A percentile compares a stretch with the other conserved stretches of the same genome.
These are phyloP conservation scores for Thelonectria rubi DNA, from an alignment of 2,329 filamentous ascomycete species.

Conservation along the genomic window DNA sequence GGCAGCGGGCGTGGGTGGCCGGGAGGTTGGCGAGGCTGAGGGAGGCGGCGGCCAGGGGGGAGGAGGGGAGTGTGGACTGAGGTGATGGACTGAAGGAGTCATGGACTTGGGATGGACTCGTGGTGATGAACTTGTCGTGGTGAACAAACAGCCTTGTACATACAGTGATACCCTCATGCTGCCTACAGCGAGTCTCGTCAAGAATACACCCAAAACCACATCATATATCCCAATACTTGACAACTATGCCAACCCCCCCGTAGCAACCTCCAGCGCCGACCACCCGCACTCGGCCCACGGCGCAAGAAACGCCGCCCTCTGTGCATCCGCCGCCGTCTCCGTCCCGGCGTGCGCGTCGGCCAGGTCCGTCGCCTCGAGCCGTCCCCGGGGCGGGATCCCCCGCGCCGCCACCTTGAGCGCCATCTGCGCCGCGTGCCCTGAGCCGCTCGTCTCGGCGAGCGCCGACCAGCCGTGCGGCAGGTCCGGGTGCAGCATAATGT, in stretches of 20 bases:
- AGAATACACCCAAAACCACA: not conserved
- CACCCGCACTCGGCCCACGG: conserved; percentile 79
- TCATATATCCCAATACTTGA: not conserved
- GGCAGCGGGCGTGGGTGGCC: conserved; percentile 81
- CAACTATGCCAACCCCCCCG: conserved; percentile 23
- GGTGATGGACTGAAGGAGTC: too few relatives aligned
- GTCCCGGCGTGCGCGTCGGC: conserved; percentile 79
- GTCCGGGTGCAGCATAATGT: conserved; percentile 83
- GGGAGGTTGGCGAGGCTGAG: conserved; percentile 75
- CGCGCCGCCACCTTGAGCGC: conserved; percentile 81
- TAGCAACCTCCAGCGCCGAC: conserved; percentile 59
- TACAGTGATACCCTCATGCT: conserved; percentile 17
- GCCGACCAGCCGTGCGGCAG: conserved; percentile 84
- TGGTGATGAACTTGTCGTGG: too few relatives aligned
- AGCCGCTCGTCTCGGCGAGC: conserved; percentile 68
- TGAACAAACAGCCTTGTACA: not conserved
- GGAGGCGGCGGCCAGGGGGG: conserved; percentile 60
- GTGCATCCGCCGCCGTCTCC: conserved; percentile 75
- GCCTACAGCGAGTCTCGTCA: not conserved
- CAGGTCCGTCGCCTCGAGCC: conserved; percentile 74
- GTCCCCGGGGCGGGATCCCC: conserved; percentile 76
- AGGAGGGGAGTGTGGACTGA: conserved; percentile 19
- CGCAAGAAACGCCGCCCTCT: conserved; percentile 79
- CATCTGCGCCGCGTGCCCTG: conserved; percentile 73
- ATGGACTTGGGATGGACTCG: too few relatives aligned